Conservation (phyloP, 73 alveolate genomes). For the Blepharisma stoltei region DNA sequence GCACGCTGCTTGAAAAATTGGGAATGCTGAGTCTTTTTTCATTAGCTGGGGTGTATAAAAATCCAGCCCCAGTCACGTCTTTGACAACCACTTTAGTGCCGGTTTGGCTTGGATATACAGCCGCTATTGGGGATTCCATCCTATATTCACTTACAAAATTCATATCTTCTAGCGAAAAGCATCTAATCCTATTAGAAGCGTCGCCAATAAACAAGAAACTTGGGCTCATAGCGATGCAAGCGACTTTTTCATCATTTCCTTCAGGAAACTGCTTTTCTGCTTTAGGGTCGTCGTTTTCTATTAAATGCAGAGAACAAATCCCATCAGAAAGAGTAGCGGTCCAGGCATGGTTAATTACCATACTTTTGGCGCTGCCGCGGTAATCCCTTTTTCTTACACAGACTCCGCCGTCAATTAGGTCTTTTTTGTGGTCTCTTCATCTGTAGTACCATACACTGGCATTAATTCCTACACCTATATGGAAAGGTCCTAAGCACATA, state of each 20-base stretch:
- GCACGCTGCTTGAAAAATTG: slow-evolving; percentile 63
- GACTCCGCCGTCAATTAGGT: slow-evolving; percentile 38
- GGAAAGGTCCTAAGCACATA: slow-evolving; percentile 69
- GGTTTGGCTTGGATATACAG: slow-evolving; percentile 40
- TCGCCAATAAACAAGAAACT: slow-evolving; percentile 83
- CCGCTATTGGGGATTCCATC: slow-evolving; percentile 62
- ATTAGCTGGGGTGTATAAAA: slow-evolving; percentile 91
- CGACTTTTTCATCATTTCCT: slow-evolving; percentile 85
- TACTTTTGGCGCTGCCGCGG: slow-evolving; percentile 70
- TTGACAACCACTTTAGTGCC: slow-evolving; percentile 92
- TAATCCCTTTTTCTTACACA: slow-evolving; percentile 75
- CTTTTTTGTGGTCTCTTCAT: slow-evolving; percentile 57
- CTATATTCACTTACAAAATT: slow-evolving; percentile 76
- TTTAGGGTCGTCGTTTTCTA: slow-evolving; percentile 52
- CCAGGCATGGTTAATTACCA: slow-evolving; percentile 83
- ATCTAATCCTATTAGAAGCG: slow-evolving; percentile 74
- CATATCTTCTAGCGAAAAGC: slow-evolving; percentile 77
- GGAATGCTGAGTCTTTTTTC: slow-evolving; percentile 70
- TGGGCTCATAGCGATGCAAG: slow-evolving; percentile 77
- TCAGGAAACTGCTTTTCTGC: slow-evolving; percentile 81
- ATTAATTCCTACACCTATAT: slow-evolving; percentile 83
- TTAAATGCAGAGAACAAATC: slow-evolving; percentile 73
- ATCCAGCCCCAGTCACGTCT: slow-evolving; percentile 90
- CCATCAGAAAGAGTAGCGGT: slow-evolving; percentile 90
- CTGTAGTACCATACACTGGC: slow-evolving; percentile 79